Conservation (phyloP, 148 eudicot species). For the Rhododendron molle region DNA sequence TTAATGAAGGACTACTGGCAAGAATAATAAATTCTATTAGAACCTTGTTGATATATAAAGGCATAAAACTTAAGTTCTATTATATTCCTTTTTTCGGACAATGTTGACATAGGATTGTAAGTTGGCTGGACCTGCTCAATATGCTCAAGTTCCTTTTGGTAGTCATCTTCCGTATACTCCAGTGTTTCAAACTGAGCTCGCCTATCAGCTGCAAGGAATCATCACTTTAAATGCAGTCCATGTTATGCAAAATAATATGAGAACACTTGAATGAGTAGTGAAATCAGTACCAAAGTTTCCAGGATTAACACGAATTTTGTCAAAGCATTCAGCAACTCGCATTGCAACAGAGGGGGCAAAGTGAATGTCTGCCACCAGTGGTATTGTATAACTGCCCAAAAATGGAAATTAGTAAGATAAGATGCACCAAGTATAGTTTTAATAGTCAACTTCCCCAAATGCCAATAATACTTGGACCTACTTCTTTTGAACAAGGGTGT, state of each 20-base stretch:
- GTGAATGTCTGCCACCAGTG: conserved; percentile 96
- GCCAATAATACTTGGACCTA: conserved; percentile 27
- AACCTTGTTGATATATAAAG: neutral
- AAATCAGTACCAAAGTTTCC: conserved; percentile 81
- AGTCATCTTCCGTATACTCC: conserved; percentile 91
- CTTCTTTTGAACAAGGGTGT: conserved; percentile 93
- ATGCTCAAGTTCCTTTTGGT: conserved; percentile 90
- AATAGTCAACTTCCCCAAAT: neutral
- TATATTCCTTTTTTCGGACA: neutral
- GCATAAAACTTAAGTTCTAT: neutral
- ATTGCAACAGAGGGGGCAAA: conserved; percentile 94
- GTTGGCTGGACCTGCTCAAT: conserved; percentile 58
- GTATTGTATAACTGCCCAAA: conserved; percentile 79
- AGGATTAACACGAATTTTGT: conserved; percentile 97
- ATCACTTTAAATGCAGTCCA: neutral
- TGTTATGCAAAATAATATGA: neutral
- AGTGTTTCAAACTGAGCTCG: conserved; percentile 92
- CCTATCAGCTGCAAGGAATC: conserved; percentile 78
- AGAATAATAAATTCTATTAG: neutral
- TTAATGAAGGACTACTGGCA: neutral
- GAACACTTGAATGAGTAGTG: conserved; percentile 5
- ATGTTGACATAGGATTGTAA: neutral
- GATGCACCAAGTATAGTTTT: neutral
- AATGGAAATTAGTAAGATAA: conserved; percentile 11
- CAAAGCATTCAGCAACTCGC: conserved; percentile 97